These are phyloP conservation scores for Nephromyces sp. DNA, from an alignment of 169 alveolate genomes.

Conservation along the genomic window DNA sequence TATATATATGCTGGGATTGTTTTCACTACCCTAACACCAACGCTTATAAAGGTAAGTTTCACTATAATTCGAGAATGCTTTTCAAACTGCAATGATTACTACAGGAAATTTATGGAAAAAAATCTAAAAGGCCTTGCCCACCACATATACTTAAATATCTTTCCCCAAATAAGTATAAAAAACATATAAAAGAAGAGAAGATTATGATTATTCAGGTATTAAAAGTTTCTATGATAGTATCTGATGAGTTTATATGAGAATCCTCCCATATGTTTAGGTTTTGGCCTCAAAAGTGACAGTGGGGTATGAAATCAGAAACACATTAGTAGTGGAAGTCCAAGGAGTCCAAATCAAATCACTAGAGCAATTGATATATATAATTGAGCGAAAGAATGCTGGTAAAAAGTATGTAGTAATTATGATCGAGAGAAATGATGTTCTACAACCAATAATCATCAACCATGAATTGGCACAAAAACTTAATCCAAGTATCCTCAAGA, in stretches of 20 bases:
- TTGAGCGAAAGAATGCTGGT: not conserved
- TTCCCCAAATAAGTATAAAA: not conserved
- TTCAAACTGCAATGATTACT: not conserved
- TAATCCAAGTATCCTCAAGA: not conserved
- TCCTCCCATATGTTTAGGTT: no score
- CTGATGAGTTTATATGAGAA: not conserved
- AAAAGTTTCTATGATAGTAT: not conserved
- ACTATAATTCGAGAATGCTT: not conserved
- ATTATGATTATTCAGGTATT: not conserved
- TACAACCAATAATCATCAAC: not conserved
- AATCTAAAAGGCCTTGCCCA: not conserved
- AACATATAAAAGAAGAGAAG: not conserved
- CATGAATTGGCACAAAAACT: not conserved
- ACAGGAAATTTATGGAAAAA: not conserved
- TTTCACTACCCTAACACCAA: conserved; percentile 55
- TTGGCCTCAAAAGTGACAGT: not conserved
- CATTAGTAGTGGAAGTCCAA: not conserved
- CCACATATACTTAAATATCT: not conserved
- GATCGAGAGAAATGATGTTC: not conserved
- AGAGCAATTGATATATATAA: not conserved
- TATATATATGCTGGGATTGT: conserved; percentile 66
- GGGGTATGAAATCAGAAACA: not conserved
- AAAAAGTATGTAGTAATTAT: not conserved
- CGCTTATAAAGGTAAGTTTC: conserved; percentile 21
- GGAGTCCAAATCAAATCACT: not conserved